Evolutionary conservation across 1,139 yeast genomes (phyloP).

Genomic region (Kodamaea anthophila): DNA sequence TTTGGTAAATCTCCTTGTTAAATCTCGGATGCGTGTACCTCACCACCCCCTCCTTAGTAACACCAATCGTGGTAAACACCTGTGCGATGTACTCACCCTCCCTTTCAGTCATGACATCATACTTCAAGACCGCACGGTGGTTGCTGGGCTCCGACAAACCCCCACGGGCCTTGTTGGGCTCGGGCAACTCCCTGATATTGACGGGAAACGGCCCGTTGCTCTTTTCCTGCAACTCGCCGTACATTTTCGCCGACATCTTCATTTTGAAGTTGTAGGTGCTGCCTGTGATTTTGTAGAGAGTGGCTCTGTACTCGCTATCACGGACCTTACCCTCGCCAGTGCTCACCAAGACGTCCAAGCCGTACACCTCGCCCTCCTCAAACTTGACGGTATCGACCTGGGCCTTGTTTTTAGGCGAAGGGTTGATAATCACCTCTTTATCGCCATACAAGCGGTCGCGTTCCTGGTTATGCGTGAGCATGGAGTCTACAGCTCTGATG

Average conservation of each 20-base stretch:
- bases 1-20: constrained; percentile 41
- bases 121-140: constrained; percentile 64
- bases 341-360: constrained; percentile 65
- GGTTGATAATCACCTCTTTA: constrained; percentile 73
- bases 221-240: constrained; percentile 60
- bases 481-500: constrained; percentile 64
- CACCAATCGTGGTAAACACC: constrained; percentile 70
- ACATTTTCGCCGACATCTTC: constrained; percentile 63
- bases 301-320: constrained; percentile 55
- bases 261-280: constrained; percentile 63
- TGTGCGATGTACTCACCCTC: constrained; percentile 67
- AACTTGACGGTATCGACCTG: constrained; percentile 62
- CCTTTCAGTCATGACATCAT: constrained; percentile 65
- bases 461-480: constrained; percentile 70
- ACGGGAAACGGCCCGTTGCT: constrained; percentile 63
- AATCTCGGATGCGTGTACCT: constrained; percentile 60
- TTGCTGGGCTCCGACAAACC: constrained; percentile 70
- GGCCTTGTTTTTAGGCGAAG: constrained; percentile 59
- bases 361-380: constrained; percentile 75
- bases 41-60: constrained; percentile 68
- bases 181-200: constrained; percentile 60
- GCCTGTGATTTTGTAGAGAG: constrained; percentile 71
- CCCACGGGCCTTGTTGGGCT: constrained; percentile 67
- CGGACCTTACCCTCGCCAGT: constrained; percentile 69
- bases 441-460: constrained; percentile 68